A percentile compares a stretch with the other conserved stretches of the same genome.
phyloP scores from a whole-genome alignment of 495 filamentous ascomycete genomes.

The Hypoxylon cercidicola region DNA sequence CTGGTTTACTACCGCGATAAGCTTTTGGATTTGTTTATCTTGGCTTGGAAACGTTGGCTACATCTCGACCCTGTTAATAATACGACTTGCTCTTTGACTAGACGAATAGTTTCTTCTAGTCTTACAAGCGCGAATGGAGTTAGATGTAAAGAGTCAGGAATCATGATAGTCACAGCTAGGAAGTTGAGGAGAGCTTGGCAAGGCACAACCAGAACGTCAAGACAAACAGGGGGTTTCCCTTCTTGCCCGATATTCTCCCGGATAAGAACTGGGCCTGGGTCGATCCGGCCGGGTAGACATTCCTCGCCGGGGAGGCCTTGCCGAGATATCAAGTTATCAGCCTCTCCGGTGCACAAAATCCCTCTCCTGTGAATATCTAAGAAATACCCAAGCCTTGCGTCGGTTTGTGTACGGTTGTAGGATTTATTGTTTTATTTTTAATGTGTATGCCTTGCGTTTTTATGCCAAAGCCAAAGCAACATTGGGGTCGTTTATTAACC shows the following conservation, averaged over 20 bases:
- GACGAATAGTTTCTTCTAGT: no score
- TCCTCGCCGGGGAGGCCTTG: background rate
- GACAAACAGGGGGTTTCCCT: background rate
- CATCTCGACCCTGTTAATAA: constrained; percentile 18
- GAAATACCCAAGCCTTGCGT: background rate
- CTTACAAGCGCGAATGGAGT: no score
- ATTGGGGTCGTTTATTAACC: constrained; percentile 1
- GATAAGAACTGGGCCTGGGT: constrained; percentile 4
- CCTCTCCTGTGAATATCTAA: constrained; percentile 1
- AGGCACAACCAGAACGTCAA: background rate
- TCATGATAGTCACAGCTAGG: no score
- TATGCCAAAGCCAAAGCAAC: background rate
- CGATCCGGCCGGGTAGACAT: background rate
- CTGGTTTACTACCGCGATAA: constrained; percentile 18
- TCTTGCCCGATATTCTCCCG: constrained; percentile 5
- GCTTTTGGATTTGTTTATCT: constrained; percentile 26
- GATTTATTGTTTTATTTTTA: background rate
- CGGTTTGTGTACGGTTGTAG: background rate
- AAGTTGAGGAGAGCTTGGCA: no score
- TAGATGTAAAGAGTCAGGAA: no score
- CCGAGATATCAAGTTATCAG: no score
- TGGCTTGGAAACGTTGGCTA: constrained; percentile 6
- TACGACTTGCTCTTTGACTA: no score
- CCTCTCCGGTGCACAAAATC: no score
- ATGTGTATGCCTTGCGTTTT: background rate